Percentiles rank a stretch among this genome's conserved stretches.
These are phyloP conservation scores for Hypoxylon fragiforme DNA, from an alignment of 495 filamentous ascomycete genomes.

Conservation along the genomic window DNA sequence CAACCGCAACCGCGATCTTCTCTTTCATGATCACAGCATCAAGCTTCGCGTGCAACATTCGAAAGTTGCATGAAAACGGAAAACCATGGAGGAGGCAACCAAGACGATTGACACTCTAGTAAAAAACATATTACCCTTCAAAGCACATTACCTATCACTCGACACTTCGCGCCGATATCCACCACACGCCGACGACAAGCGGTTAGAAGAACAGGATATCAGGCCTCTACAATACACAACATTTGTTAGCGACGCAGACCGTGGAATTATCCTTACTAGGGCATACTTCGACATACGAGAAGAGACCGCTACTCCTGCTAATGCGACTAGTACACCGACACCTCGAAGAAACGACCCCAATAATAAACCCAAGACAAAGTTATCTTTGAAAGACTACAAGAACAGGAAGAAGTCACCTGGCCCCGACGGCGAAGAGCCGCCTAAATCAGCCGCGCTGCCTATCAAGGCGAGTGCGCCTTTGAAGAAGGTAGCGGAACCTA, in stretches of 20 bases:
- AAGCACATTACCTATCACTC: slow-evolving; percentile 49
- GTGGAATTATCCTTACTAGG: slow-evolving; percentile 50
- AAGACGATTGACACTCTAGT: slow-evolving; percentile 48
- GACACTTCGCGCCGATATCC: slow-evolving; percentile 43
- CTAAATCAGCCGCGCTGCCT: slow-evolving; percentile 26
- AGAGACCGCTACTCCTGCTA: slow-evolving; percentile 34
- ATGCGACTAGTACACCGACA: slow-evolving; percentile 29
- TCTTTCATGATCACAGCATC: slow-evolving; percentile 28
- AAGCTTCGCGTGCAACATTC: slow-evolving; percentile 36
- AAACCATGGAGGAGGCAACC: slow-evolving; percentile 55
- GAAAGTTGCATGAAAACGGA: slow-evolving; percentile 37
- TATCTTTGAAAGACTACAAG: slow-evolving; percentile 53
- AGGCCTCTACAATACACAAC: slow-evolving; percentile 50
- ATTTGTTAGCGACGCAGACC: slow-evolving; percentile 48
- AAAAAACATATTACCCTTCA: slow-evolving; percentile 47
- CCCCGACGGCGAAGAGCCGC: slow-evolving; percentile 46
- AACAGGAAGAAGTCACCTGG: slow-evolving; percentile 46
- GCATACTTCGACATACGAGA: slow-evolving; percentile 49
- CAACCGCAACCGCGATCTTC: slow-evolving; percentile 12
- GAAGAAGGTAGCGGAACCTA: slow-evolving; percentile 17
- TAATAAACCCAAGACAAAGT: slow-evolving; percentile 49
- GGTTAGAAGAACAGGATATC: slow-evolving; percentile 43
- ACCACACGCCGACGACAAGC: slow-evolving; percentile 40
- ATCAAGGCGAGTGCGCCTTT: slow-evolving; percentile 26
- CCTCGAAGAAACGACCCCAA: slow-evolving; percentile 41